phyloP scores from a whole-genome alignment of 2,329 filamentous ascomycete species.

The Colletotrichum scovillei region DNA sequence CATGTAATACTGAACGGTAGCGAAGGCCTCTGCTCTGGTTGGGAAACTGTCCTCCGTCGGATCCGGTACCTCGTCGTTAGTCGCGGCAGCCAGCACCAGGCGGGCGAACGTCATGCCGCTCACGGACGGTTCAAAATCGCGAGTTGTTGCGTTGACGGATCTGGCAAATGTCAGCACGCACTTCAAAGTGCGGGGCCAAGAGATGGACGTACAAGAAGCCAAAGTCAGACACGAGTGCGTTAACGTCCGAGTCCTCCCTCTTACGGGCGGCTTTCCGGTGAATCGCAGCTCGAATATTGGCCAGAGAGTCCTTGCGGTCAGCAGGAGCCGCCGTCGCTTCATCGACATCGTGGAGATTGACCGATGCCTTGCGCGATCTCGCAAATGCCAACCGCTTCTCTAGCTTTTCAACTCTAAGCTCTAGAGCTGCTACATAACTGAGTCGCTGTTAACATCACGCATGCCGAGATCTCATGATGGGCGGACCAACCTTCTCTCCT shows the following conservation, averaged over 20 bases:
- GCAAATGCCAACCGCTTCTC: slow-evolving; percentile 81
- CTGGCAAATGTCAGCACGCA: slow-evolving; percentile 54
- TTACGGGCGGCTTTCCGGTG: slow-evolving; percentile 72
- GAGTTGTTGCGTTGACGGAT: slow-evolving; percentile 92
- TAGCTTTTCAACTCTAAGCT: slow-evolving; percentile 88
- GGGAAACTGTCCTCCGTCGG: slow-evolving; percentile 74
- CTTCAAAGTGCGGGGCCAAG: neutral
- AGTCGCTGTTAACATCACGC: slow-evolving; percentile 18
- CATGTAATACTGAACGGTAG: slow-evolving; percentile 85
- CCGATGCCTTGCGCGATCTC: slow-evolving; percentile 76
- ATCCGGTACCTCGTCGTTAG: slow-evolving; percentile 77
- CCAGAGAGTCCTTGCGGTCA: slow-evolving; percentile 70
- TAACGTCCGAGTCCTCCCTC: slow-evolving; percentile 86
- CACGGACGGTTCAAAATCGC: slow-evolving; percentile 91
- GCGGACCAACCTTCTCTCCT: slow-evolving; percentile 81
- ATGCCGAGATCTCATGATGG: slow-evolving; percentile 23
- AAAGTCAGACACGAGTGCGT: slow-evolving; percentile 93
- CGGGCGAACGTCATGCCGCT: slow-evolving; percentile 93
- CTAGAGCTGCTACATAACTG: slow-evolving; percentile 94
- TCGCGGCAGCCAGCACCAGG: slow-evolving; percentile 85
- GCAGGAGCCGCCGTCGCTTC: slow-evolving; percentile 43
- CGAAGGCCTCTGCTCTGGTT: slow-evolving; percentile 73
- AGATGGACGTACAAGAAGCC: slow-evolving; percentile 77
- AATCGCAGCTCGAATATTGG: slow-evolving; percentile 70
- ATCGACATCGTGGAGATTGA: slow-evolving; percentile 73